phyloP scores from a whole-genome alignment of 225 moss, liverwort and hornwort species.

The Physcomitrium patens region DNA sequence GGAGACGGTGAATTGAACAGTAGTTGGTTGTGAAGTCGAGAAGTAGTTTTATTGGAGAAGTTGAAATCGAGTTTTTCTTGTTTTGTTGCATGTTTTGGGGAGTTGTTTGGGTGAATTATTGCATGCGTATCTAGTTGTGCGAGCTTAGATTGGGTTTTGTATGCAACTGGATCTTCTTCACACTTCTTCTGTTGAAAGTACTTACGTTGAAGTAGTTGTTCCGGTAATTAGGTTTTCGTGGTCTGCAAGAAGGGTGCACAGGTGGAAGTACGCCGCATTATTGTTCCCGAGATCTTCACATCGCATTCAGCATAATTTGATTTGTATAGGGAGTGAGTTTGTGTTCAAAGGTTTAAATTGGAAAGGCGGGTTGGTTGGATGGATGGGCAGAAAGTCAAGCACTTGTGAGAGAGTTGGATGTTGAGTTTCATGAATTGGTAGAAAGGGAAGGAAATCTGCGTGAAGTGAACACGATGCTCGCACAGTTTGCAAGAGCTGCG shows the following conservation, averaged over 20 bases:
- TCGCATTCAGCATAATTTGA: neutral
- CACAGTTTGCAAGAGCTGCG: conserved; percentile 49
- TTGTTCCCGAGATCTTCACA: neutral
- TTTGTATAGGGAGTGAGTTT: neutral
- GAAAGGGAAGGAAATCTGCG: neutral
- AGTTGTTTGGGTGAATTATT: neutral
- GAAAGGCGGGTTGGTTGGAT: conserved; percentile 20
- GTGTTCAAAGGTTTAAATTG: neutral
- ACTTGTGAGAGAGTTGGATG: neutral
- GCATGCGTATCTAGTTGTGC: neutral
- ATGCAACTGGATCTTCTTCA: neutral
- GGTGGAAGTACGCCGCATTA: neutral
- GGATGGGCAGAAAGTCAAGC: conserved; percentile 16
- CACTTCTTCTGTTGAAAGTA: neutral
- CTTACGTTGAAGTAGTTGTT: neutral
- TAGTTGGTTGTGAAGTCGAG: neutral
- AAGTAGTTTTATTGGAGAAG: neutral
- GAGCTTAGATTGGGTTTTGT: neutral
- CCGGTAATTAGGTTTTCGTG: neutral
- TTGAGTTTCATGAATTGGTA: conserved; percentile 22
- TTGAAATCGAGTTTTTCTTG: neutral
- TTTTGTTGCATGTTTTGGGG: neutral
- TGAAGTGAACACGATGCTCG: conserved; percentile 47
- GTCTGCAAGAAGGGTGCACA: neutral
- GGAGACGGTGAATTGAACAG: neutral